Base-by-base conservation (phyloP, 139 green algal genomes). In the Coccomyxa sp. region DNA sequence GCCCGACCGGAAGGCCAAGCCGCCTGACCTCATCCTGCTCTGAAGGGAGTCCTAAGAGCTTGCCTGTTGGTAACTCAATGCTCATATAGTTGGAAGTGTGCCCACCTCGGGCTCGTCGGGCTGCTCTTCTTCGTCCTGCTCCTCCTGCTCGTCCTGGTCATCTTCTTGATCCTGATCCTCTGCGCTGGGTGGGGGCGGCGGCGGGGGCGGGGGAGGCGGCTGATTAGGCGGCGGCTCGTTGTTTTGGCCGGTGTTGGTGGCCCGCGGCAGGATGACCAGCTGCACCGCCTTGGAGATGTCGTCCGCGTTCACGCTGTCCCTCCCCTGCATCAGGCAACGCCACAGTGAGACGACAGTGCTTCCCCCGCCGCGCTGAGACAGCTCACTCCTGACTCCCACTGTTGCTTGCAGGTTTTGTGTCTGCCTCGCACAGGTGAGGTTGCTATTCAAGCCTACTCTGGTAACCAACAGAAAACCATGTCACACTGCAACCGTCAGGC, bases 251-350 rank as follows among this genome's bases (percentile, higher is more conserved):
- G 94, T 87, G 36, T 90, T 55, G 37, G 92, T 85, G 24, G 88
- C 82, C 27, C 95, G 82, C 14, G 94, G 94, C 69, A 98, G 77
- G 82, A 99, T 99, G 39, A 99, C 96, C 76, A 99, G 92, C 83
- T 97, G 83, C 70, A 99, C 94, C 24, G 96, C 96, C 81, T 92
- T 92, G 33, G 90, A 83, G 55, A 99, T 84, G 86, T 99, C 96
- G 24, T 99, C 96, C 75, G 94, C 89, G 81, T 85, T 93, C 18
- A 99, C 90, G 36, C 41, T 87, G 74, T 97, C 91, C 36, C 96
- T 86, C 34, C 88, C 93, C 78, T 83, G 79, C 5, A 22, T 22
- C 18, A 3, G 3, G 35, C 29, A 55, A 34, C 75, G 55, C 18
- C 9, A 12, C 58, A 58, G 44, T 16, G 44, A 12, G 14, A 58